These are phyloP conservation scores for Suhomyces sp. DNA, from an alignment of 805 yeast genomes.

Conservation along the genomic window DNA sequence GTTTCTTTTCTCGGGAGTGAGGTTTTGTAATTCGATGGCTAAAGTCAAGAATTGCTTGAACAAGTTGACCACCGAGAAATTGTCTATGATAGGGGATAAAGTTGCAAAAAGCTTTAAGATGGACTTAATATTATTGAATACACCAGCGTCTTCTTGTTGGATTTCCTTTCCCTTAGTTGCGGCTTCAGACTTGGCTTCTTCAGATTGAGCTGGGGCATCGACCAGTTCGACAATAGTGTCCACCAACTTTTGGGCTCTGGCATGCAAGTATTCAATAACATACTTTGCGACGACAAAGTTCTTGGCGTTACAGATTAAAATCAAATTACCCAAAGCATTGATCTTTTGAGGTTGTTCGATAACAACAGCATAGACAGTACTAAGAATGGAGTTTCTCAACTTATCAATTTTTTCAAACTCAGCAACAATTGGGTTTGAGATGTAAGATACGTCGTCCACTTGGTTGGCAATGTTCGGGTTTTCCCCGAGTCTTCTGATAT, in stretches of 20 bases:
- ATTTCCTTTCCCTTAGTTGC: slow-evolving; percentile 20
- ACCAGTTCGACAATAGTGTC: slow-evolving; percentile 23
- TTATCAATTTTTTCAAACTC: slow-evolving; percentile 63
- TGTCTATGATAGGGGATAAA: slow-evolving; percentile 61
- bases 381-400: slow-evolving; percentile 57
- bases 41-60: slow-evolving; percentile 53
- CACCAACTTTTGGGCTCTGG: slow-evolving; percentile 57
- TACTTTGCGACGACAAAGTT: slow-evolving; percentile 66
- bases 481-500: slow-evolving; percentile 45
- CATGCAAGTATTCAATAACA: slow-evolving; percentile 67
- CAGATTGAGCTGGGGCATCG: slow-evolving; percentile 13
- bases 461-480: slow-evolving; percentile 39
- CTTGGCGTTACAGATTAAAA: slow-evolving; percentile 63
- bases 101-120: slow-evolving; percentile 68
- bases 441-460: slow-evolving; percentile 57
- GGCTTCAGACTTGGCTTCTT: slow-evolving; percentile 16
- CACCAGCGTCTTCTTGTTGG: slow-evolving; percentile 44
- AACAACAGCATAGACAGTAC: slow-evolving; percentile 65
- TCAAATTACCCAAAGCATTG: slow-evolving; percentile 64
- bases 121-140: slow-evolving; percentile 70
- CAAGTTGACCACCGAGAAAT: slow-evolving; percentile 37
- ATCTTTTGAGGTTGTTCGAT: slow-evolving; percentile 91
- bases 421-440: slow-evolving; percentile 63
- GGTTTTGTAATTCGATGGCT: slow-evolving; percentile 56
- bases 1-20: slow-evolving; percentile 36